A percentile compares a stretch with the other conserved stretches of the same genome.
phyloP scores from a whole-genome alignment of 2,329 filamentous ascomycete genomes.

The Calonectria leucothoes region DNA sequence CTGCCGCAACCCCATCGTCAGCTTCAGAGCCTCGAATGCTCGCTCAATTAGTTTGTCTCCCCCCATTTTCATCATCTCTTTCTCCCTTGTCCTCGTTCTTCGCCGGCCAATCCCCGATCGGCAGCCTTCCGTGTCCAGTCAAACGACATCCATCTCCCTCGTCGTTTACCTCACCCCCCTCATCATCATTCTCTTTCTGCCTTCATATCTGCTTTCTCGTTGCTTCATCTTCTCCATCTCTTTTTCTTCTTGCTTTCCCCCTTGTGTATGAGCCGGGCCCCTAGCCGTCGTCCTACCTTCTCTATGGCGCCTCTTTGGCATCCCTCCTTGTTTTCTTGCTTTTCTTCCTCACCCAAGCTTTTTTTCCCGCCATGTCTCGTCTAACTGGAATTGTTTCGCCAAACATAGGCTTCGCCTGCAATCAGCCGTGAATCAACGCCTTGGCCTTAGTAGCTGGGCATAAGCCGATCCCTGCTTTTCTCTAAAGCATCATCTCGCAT shows the following conservation, averaged over 20 bases:
- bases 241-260: background rate
- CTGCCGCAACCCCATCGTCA: slow-evolving; percentile 36
- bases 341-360: slow-evolving; percentile 35
- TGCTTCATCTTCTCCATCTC: slow-evolving; percentile 18
- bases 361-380: slow-evolving; percentile 61
- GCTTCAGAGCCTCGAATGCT: slow-evolving; percentile 43
- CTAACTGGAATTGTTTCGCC: slow-evolving; percentile 67
- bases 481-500: slow-evolving; percentile 20
- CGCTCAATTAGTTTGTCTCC: slow-evolving; percentile 51
- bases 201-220: slow-evolving; percentile 6
- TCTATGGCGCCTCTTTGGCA: slow-evolving; percentile 43
- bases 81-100: slow-evolving; percentile 32
- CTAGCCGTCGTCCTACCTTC: slow-evolving; percentile 29
- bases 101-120: slow-evolving; percentile 34
- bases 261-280: slow-evolving; percentile 18
- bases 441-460: slow-evolving; percentile 27
- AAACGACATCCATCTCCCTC: slow-evolving; percentile 34
- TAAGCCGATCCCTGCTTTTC: slow-evolving; percentile 18
- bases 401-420: slow-evolving; percentile 57
- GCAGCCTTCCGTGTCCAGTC: slow-evolving; percentile 41
- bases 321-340: slow-evolving; percentile 37
- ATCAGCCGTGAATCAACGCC: slow-evolving; percentile 40
- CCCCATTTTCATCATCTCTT: slow-evolving; percentile 37
- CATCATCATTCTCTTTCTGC: slow-evolving; percentile 16
- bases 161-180: slow-evolving; percentile 21